Conservation (phyloP, 352 stramenopile genomes). For the Phytophthora tubulina region DNA sequence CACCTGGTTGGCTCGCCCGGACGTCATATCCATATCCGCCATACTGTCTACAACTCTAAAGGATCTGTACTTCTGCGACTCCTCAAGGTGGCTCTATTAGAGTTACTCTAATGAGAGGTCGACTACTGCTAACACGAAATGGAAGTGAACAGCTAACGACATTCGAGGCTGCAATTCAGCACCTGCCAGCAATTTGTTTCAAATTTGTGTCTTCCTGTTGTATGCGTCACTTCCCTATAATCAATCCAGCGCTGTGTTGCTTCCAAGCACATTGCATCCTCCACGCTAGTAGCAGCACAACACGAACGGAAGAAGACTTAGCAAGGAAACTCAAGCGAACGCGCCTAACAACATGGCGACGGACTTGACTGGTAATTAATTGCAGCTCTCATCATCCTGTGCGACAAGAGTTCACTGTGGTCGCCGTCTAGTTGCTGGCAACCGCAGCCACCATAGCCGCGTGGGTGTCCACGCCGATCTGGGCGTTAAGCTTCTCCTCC, state of each 20-base stretch:
- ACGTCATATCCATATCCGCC: conserved; percentile 57
- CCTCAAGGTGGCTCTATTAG: conserved; percentile 12
- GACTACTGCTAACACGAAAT: not conserved
- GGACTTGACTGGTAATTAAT: conserved; percentile 47
- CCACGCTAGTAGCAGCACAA: not conserved
- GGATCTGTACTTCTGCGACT: conserved; percentile 35
- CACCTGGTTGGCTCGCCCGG: conserved; percentile 60
- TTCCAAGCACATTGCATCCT: not conserved
- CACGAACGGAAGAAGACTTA: conserved; percentile 1
- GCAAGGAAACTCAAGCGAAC: conserved; percentile 30
- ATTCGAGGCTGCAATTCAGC: not conserved
- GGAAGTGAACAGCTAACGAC: not conserved
- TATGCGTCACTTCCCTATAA: not conserved
- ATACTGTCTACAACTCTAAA: conserved; percentile 40
- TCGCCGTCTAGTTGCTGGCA: conserved; percentile 61
- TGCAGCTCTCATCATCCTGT: conserved; percentile 18
- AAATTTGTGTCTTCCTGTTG: conserved; percentile 22
- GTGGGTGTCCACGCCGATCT: conserved; percentile 97
- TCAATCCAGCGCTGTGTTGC: not conserved
- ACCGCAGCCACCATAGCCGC: conserved; percentile 93
- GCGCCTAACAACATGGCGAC: conserved; percentile 31
- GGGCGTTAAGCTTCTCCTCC: conserved; percentile 93
- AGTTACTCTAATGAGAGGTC: too few relatives aligned
- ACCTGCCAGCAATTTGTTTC: conserved; percentile 10
- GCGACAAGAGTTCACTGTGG: not conserved